Base-by-base conservation (phyloP, 1,139 yeast species). In the Lodderomyces jiufengensis region DNA sequence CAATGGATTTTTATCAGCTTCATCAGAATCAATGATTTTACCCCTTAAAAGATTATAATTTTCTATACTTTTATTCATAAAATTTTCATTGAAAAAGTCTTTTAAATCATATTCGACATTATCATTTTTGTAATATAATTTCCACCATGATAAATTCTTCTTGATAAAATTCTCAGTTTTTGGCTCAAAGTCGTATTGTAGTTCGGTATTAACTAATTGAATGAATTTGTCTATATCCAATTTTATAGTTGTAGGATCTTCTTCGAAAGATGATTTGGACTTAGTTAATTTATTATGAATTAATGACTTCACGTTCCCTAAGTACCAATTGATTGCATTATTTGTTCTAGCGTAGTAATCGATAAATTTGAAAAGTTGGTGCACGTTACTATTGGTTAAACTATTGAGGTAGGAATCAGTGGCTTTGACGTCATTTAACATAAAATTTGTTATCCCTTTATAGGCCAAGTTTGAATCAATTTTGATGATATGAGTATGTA, bases 31-130 rank as follows among this genome's bases (percentile, higher is more conserved):
- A 7, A 56, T 58, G 7, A 70, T 58, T 33, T 59, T 61, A 7
- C 76, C 76, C 38, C 66, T 51, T 11, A 59, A 44, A 39, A 55
- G 66, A 41, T 63, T 64, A 44, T 61, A 70, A 23, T 53, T 50
- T 37, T 67, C 74, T 18, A 69, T 66, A 41, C 72, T 65, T 27
- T 57, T 44, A 38, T 48, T 54, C 73, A 70, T 66, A 45, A 68
- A 70, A 24, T 59, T 49, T 6, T 44, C 34, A 33, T 45, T 54
- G 38, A 70, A 62, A 41, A 46, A 68, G 39, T 70, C 75, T 39
- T 67, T 69, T 31, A 70, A 50, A 35, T 62, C 67, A 41, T 70
- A 70, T 49, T 69, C 74, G 11, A 70, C 69, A 42, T 70, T 69
- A 41, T 70, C 76, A 42, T 70, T 70, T 34, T 59, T 62, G 40